A percentile compares a stretch with the other conserved stretches of the same genome.
Conservation (phyloP, 1,139 yeast species). For the Chernovozyma aurita region DNA sequence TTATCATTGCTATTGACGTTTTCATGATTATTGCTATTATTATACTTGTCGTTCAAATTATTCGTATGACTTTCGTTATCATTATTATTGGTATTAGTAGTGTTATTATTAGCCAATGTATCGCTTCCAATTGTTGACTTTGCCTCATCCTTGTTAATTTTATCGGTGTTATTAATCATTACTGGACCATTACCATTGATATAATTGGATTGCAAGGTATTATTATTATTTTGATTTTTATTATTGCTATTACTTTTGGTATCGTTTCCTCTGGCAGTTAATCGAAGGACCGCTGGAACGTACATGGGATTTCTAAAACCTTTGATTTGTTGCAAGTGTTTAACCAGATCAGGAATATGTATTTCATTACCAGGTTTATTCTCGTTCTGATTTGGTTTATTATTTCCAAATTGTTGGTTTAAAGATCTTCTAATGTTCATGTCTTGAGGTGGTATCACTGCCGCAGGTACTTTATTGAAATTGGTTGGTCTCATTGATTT, state of each 20-base stretch:
- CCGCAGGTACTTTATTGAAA: slow-evolving; percentile 16
- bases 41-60: background rate
- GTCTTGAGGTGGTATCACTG: slow-evolving; percentile 24
- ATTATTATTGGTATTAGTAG: background rate
- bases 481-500: slow-evolving; percentile 2
- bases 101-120: background rate
- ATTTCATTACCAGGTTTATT: background rate
- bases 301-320: slow-evolving; percentile 82
- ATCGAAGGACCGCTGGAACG: slow-evolving; percentile 83
- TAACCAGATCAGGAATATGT: slow-evolving; percentile 6
- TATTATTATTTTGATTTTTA: background rate
- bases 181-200: background rate
- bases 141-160: background rate
- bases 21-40: background rate
- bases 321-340: slow-evolving; percentile 52
- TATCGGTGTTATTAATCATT: background rate
- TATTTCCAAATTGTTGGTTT: slow-evolving; percentile 4
- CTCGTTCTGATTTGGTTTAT: slow-evolving; percentile 1
- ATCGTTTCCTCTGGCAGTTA: slow-evolving; percentile 17
- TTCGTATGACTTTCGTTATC: background rate
- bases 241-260: background rate
- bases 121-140: background rate
- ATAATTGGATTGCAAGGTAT: background rate
- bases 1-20: background rate
- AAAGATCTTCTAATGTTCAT: slow-evolving; percentile 17